phyloP scores from a whole-genome alignment of 2,329 filamentous ascomycete genomes.

The Aphanoascus verrucosus region DNA sequence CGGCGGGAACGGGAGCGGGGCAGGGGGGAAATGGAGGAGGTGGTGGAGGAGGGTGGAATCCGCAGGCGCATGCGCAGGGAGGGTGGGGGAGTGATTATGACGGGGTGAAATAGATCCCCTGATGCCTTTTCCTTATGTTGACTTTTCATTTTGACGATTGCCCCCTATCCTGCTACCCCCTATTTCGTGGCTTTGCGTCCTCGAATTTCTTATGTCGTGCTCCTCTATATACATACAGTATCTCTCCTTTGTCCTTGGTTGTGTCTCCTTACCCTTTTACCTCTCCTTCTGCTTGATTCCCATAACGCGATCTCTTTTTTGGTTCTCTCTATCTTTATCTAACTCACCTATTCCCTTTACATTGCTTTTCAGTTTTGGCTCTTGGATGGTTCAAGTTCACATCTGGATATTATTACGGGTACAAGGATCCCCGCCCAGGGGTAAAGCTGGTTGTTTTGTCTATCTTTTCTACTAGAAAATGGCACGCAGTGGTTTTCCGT shows the following conservation, averaged over 20 bases:
- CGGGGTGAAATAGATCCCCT: constrained; percentile 2
- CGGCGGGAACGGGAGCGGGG: constrained; percentile 24
- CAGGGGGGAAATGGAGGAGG: constrained; percentile 25
- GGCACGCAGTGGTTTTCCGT: too few species aligned
- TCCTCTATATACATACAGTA: neutral
- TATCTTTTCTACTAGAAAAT: too few species aligned
- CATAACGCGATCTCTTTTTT: too few species aligned
- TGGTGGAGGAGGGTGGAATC: constrained; percentile 9
- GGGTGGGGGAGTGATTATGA: constrained; percentile 10
- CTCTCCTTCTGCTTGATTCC: too few species aligned
- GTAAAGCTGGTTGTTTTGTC: too few species aligned
- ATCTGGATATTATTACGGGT: too few species aligned
- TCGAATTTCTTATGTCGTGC: constrained; percentile 13
- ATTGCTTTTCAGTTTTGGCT: too few species aligned
- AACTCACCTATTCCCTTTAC: too few species aligned
- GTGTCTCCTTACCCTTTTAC: neutral
- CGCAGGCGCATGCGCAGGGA: constrained; percentile 10
- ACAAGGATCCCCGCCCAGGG: too few species aligned
- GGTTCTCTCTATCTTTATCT: too few species aligned
- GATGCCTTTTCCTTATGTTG: neutral
- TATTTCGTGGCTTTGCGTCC: constrained; percentile 11
- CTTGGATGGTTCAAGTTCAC: too few species aligned
- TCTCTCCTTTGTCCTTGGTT: neutral
- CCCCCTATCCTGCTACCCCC: neutral
- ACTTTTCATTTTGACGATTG: neutral